Evolutionary conservation across 495 filamentous ascomycete species (phyloP).

Genomic region (Penicillium coffeae): DNA sequence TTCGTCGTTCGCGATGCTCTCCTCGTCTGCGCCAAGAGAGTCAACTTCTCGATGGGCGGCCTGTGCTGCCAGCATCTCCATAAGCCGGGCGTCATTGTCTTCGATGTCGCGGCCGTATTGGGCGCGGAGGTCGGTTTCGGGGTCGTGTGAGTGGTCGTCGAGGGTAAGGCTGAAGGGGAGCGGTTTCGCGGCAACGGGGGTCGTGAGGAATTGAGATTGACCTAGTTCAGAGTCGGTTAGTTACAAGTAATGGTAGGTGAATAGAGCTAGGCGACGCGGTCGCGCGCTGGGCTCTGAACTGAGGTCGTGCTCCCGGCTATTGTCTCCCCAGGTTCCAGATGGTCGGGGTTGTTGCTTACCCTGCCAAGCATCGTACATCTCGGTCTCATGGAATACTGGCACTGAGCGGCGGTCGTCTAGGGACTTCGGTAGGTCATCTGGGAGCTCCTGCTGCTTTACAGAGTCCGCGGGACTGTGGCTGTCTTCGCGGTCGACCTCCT

Average conservation of each 20-base stretch:
- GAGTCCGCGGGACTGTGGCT: conserved; percentile 18
- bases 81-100: conserved; percentile 80
- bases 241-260: no score
- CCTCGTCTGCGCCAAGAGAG: conserved; percentile 69
- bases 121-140: conserved; percentile 36
- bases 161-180: conserved; percentile 80
- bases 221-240: conserved; percentile 56
- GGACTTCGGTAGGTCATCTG: conserved; percentile 83
- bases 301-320: not conserved
- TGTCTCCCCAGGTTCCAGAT: not conserved
- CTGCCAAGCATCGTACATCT: conserved; percentile 99
- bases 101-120: conserved; percentile 48
- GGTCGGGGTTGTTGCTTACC: conserved; percentile 48
- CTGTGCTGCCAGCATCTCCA: conserved; percentile 95
- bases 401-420: conserved; percentile 80
- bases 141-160: conserved; percentile 58
- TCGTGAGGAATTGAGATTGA: conserved; percentile 89
- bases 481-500: conserved; percentile 26
- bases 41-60: conserved; percentile 75
- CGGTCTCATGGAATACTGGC: conserved; percentile 66
- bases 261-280: no score
- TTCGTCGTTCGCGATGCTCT: conserved; percentile 68
- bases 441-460: conserved; percentile 51
- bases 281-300: no score
- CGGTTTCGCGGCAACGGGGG: conserved; percentile 77